Conservation (phyloP, 1,284 basidiomycete species). For the Tilletia caries region DNA sequence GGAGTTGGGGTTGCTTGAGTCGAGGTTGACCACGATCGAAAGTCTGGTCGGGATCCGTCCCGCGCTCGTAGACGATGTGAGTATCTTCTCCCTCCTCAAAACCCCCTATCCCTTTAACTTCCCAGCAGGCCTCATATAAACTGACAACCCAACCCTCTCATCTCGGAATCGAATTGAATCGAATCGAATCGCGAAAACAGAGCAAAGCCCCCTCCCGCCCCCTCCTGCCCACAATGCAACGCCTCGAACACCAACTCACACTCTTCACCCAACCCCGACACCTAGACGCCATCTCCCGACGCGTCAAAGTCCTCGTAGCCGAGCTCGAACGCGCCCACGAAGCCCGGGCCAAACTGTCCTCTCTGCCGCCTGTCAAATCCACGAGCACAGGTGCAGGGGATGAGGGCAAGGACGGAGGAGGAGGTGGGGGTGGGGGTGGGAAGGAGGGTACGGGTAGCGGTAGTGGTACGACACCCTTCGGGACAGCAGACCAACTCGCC, state of each 20-base stretch:
- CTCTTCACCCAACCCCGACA: conserved; percentile 92
- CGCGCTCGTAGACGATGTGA: conserved; percentile 29
- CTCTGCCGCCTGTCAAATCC: not conserved
- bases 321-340: conserved; percentile 82
- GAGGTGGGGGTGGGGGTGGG: not conserved
- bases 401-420: not conserved
- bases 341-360: conserved; percentile 50
- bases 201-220: conserved; percentile 65
- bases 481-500: conserved; percentile 29
- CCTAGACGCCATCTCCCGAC: conserved; percentile 89
- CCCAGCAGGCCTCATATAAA: not conserved
- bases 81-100: not conserved
- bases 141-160: not conserved
- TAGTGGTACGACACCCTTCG: not conserved
- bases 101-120: not conserved
- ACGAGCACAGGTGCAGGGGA: not conserved
- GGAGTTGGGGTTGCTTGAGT: conserved; percentile 8
- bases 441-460: too few species aligned
- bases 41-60: conserved; percentile 25
- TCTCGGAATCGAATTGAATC: too few species aligned
- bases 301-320: conserved; percentile 84
- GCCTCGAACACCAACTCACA: conserved; percentile 78
- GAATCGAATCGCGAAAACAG: not conserved
- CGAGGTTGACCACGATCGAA: not conserved
- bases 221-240: conserved; percentile 72